These are phyloP conservation scores for Candida chilensis DNA, from an alignment of 805 yeast species.

Conservation along the genomic window DNA sequence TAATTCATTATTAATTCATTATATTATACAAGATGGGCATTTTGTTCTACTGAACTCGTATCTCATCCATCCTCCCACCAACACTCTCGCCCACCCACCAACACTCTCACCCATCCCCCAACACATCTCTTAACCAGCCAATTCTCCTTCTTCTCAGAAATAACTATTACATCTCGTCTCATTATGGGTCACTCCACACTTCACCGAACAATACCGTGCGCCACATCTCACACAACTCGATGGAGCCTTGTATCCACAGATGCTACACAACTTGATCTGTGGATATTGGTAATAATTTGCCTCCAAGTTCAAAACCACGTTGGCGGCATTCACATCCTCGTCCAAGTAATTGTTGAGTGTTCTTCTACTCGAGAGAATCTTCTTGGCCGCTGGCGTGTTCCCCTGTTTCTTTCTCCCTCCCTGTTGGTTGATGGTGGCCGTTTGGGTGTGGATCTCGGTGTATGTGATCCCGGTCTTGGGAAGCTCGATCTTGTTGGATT, in stretches of 20 bases:
- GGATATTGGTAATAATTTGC: constrained; percentile 19
- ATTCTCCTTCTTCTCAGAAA: constrained; percentile 1
- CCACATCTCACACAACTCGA: constrained; percentile 29
- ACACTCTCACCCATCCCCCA: no score
- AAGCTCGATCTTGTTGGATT: constrained; percentile 22
- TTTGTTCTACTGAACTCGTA: no score
- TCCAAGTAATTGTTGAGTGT: constrained; percentile 29
- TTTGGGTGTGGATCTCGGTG: constrained; percentile 6
- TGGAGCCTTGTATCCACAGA: constrained; percentile 34
- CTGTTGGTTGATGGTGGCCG: constrained; percentile 2
- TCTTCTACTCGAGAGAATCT: constrained; percentile 28
- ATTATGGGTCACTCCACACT: constrained; percentile 27
- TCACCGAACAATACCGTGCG: constrained; percentile 30
- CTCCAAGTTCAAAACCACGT: constrained; percentile 14
- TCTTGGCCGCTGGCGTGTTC: constrained; percentile 20
- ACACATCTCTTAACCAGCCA: no score
- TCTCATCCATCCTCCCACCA: no score
- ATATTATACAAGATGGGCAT: no score
- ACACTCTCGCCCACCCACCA: no score
- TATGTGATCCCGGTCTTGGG: constrained; percentile 17
- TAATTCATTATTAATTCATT: no score
- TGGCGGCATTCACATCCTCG: constrained; percentile 27
- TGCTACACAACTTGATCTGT: constrained; percentile 28
- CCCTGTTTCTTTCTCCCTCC: constrained; percentile 7
- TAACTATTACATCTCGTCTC: constrained; percentile 32